Percentiles rank a stretch among this genome's conserved stretches.
phyloP scores from a whole-genome alignment of 1,284 basidiomycete genomes.

The Paramarasmius palmivorus region DNA sequence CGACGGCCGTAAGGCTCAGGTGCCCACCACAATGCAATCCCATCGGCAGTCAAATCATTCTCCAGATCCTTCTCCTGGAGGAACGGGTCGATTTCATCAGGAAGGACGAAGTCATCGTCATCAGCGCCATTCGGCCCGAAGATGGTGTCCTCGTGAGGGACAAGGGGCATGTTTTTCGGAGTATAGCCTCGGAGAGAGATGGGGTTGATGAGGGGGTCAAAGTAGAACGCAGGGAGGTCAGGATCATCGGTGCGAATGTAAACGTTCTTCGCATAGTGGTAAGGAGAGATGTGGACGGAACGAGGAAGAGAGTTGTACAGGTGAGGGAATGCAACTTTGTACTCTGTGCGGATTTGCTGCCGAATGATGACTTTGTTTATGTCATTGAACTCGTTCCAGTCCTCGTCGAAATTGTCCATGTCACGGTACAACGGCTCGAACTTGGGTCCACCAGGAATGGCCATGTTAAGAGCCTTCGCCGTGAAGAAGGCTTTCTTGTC shows the following conservation, averaged over 20 bases:
- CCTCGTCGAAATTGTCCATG: slow-evolving; percentile 97
- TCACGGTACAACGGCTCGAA: slow-evolving; percentile 95
- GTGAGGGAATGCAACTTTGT: slow-evolving; percentile 99
- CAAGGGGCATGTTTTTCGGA: slow-evolving; percentile 80
- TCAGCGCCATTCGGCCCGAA: slow-evolving; percentile 87
- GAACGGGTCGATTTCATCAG: slow-evolving; percentile 84
- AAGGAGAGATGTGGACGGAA: slow-evolving; percentile 89
- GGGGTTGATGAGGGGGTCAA: slow-evolving; percentile 97
- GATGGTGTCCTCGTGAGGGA: slow-evolving; percentile 89
- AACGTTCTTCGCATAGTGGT: slow-evolving; percentile 95
- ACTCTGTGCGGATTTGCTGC: slow-evolving; percentile 98
- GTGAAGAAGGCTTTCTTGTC: slow-evolving; percentile 99
- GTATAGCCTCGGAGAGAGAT: slow-evolving; percentile 86
- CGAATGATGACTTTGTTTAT: slow-evolving; percentile 99
- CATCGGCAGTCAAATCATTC: slow-evolving; percentile 93
- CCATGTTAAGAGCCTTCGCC: slow-evolving; percentile 97
- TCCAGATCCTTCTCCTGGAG: slow-evolving; percentile 81
- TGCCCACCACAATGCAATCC: slow-evolving; percentile 98
- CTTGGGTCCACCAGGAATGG: slow-evolving; percentile 97
- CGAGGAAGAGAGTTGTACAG: slow-evolving; percentile 98
- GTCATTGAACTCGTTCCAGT: slow-evolving; percentile 99
- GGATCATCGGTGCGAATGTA: slow-evolving; percentile 99
- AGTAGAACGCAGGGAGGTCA: slow-evolving; percentile 99
- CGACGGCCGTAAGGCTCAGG: slow-evolving; percentile 95
- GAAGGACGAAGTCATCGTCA: slow-evolving; percentile 88